Conservation (phyloP, 2,329 filamentous ascomycete species). For the Colletotrichum magnum region DNA sequence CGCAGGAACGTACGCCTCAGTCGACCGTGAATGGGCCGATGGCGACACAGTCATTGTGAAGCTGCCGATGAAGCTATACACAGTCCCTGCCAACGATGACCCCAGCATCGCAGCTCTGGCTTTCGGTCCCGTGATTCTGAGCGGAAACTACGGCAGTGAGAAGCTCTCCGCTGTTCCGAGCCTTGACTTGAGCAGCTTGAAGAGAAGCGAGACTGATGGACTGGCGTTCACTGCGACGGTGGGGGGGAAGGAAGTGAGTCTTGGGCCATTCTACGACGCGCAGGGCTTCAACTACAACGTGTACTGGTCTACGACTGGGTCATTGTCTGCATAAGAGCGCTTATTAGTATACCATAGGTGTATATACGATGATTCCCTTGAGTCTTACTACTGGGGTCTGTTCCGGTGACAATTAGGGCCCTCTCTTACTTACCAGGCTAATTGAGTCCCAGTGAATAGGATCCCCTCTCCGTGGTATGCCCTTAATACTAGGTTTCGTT, state of each 20-base stretch:
- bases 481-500: too few species aligned
- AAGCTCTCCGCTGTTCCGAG: constrained; percentile 46
- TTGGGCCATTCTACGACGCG: constrained; percentile 58
- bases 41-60: constrained; percentile 59
- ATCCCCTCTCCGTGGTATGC: too few species aligned
- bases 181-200: constrained; percentile 49
- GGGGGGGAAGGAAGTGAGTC: constrained; percentile 46
- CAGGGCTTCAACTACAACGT: constrained; percentile 59
- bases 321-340: background rate
- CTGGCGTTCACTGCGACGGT: constrained; percentile 53
- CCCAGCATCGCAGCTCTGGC: constrained; percentile 58
- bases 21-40: constrained; percentile 57
- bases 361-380: background rate
- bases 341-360: background rate
- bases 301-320: constrained; percentile 51
- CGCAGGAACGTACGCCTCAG: constrained; percentile 57
- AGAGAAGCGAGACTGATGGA: constrained; percentile 40
- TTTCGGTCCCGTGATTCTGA: constrained; percentile 61
- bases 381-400: too few species aligned
- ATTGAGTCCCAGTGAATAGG: too few species aligned
- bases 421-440: too few species aligned
- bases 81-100: constrained; percentile 63
- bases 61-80: constrained; percentile 61
- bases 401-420: too few species aligned
- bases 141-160: constrained; percentile 59